These are phyloP conservation scores for Penicillium hesseltinei DNA, from an alignment of 2,329 filamentous ascomycete genomes.

Conservation along the genomic window DNA sequence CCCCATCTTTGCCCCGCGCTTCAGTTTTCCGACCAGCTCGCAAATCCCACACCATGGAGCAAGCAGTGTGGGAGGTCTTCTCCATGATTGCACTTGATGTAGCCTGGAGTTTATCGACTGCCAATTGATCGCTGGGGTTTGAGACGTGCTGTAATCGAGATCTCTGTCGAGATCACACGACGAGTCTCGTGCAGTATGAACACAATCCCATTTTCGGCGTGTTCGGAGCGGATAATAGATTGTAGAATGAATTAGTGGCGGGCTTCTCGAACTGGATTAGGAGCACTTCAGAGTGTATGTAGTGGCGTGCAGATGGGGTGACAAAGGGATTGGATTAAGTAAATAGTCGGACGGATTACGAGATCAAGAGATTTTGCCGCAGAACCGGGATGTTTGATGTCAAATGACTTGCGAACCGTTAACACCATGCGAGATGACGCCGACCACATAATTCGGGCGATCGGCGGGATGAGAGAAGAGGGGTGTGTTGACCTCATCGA, in stretches of 20 bases:
- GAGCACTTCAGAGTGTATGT: slow-evolving; percentile 10
- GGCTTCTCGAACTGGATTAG: slow-evolving; percentile 23
- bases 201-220: slow-evolving; percentile 12
- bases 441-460: slow-evolving; percentile 61
- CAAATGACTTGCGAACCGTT: slow-evolving; percentile 47
- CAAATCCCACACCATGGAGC: slow-evolving; percentile 21
- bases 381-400: slow-evolving; percentile 53
- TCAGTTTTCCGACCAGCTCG: slow-evolving; percentile 17
- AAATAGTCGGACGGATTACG: not conserved
- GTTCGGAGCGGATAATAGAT: slow-evolving; percentile 15
- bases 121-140: slow-evolving; percentile 11
- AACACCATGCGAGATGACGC: slow-evolving; percentile 55
- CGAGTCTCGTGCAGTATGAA: slow-evolving; percentile 13
- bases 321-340: not conserved
- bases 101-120: slow-evolving; percentile 6
- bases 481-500: slow-evolving; percentile 67
- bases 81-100: slow-evolving; percentile 16
- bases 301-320: slow-evolving; percentile 5
- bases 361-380: slow-evolving; percentile 47
- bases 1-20: slow-evolving; percentile 11
- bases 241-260: slow-evolving; percentile 18
- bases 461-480: slow-evolving; percentile 62
- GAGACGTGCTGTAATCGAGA: slow-evolving; percentile 12
- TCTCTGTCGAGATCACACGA: slow-evolving; percentile 14
- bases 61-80: slow-evolving; percentile 13